A percentile compares a stretch with the other conserved stretches of the same genome.
Evolutionary conservation across 2,329 filamentous ascomycete species (phyloP).

Genomic region (Rutstroemia sp.): DNA sequence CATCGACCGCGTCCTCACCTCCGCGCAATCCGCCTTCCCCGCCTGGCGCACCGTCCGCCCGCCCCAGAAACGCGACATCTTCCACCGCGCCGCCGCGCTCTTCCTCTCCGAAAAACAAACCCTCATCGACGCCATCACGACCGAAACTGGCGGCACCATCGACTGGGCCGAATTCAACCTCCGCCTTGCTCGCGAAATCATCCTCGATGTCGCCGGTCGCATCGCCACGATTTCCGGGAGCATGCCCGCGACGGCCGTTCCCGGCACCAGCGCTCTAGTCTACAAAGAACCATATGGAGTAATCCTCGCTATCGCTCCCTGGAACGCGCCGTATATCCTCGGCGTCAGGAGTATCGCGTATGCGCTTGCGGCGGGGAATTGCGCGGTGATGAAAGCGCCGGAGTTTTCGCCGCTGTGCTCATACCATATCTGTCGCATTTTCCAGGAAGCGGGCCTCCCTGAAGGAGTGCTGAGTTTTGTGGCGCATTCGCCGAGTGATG

Average conservation of each 20-base stretch:
- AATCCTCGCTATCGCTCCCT: constrained; percentile 71
- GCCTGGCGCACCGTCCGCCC: constrained; percentile 61
- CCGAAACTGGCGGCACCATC: constrained; percentile 40
- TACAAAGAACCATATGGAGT: constrained; percentile 74
- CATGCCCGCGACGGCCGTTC: background rate
- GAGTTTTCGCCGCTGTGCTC: constrained; percentile 60
- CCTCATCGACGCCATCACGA: constrained; percentile 49
- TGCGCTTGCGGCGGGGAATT: constrained; percentile 73
- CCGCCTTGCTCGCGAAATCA: constrained; percentile 30
- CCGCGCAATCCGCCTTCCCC: constrained; percentile 60
- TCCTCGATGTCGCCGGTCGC: constrained; percentile 38
- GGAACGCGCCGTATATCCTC: constrained; percentile 56
- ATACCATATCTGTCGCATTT: constrained; percentile 53
- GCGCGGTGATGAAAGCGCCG: constrained; percentile 63
- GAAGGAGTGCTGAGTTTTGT: constrained; percentile 68
- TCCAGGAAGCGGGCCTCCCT: constrained; percentile 71
- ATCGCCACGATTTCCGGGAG: constrained; percentile 28
- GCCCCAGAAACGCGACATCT: constrained; percentile 56
- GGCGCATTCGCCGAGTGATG: constrained; percentile 57
- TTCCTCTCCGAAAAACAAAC: constrained; percentile 46
- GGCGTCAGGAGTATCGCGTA: constrained; percentile 48
- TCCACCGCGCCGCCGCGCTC: constrained; percentile 61
- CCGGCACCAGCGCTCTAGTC: constrained; percentile 52
- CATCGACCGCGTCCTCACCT: constrained; percentile 44
- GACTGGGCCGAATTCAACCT: constrained; percentile 36